phyloP scores from a whole-genome alignment of 108 stramenopile genomes.

The Pseudonitzschia pungens region DNA sequence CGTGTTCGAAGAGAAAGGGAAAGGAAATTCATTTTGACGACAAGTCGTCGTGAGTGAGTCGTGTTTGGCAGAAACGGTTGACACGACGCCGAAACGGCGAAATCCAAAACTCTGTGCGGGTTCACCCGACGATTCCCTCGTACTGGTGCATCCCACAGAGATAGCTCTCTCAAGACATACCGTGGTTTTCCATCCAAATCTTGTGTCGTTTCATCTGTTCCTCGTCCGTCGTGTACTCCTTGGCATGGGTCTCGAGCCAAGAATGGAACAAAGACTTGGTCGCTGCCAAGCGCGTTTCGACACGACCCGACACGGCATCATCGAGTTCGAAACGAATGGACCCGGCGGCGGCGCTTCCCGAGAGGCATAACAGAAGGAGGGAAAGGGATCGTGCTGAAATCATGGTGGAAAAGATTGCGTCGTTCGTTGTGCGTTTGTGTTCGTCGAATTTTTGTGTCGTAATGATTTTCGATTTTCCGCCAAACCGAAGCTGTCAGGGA shows the following conservation, averaged over 20 bases:
- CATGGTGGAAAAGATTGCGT: slow-evolving; percentile 1
- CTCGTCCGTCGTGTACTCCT: slow-evolving; percentile 50
- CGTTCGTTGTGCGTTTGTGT: background rate
- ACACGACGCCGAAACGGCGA: too few species aligned
- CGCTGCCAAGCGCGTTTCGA: too few species aligned
- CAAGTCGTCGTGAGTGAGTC: too few species aligned
- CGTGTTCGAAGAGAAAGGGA: background rate
- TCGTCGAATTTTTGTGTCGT: background rate
- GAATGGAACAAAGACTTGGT: slow-evolving; percentile 16
- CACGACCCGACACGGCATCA: background rate
- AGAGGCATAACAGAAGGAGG: slow-evolving; percentile 3
- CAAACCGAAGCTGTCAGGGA: too few species aligned
- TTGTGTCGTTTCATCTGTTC: slow-evolving; percentile 47
- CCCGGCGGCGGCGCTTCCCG: background rate
- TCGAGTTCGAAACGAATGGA: background rate
- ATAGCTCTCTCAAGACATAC: slow-evolving; percentile 33
- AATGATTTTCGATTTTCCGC: background rate
- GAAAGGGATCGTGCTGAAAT: background rate
- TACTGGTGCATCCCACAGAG: too few species aligned
- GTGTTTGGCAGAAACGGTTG: too few species aligned
- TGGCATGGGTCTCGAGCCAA: slow-evolving; percentile 56
- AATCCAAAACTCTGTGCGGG: too few species aligned
- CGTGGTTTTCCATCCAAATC: slow-evolving; percentile 79
- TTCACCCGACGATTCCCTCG: too few species aligned
- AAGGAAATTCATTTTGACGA: background rate